Base-by-base conservation (phyloP, 164 flowering plant species). In the Chimonanthus salicifolius region DNA sequence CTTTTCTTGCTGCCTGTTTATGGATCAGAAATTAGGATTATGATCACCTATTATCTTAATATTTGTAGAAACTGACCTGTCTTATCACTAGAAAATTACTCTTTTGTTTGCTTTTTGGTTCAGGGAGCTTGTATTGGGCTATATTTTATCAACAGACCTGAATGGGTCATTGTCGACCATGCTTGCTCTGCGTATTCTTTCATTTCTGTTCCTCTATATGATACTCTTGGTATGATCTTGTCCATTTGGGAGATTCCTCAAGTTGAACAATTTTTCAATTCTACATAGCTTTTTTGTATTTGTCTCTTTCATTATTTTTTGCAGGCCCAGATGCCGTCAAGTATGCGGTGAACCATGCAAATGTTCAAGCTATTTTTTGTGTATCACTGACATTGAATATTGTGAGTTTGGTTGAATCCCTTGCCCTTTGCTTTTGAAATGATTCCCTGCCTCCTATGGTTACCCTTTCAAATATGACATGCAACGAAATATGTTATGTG, bases 121-220 rank as follows among this genome's bases (percentile, higher is more conserved):
- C 85, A 96, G 99, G 98, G 93, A 77, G 84, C 96, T 72, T 77
- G 83, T 71, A 74, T 96, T 77, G 99, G 99, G 69, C 73, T 94
- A 43, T 96, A 94, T 74, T 91, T 96, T 70, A 86, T 94, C 70
- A 96, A 96, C 85, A 86, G 96, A 78, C 98, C 99, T 49, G 99
- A 96, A 84, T 96, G 99, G 99, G 66, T 90, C 49, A 86, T 96
- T 78, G 92, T 90, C 75, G 99, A 96, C 83, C 98, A 96, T 86
- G 97, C 99, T 51, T 96, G 99, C 86, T 87, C 98, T 15, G 97
- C 99, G 62, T 96, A 91, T 86, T 96, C 99, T 18, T 89, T 71
- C 75, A 78, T 88, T 67, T 94, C 99, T 16, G 98, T 96, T 78
- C 98, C 99, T 83, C 80, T 96, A 73, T 96, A 96, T 76, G 99